A percentile compares a stretch with the other conserved stretches of the same genome.
Evolutionary conservation across 176 grass and related monocot genomes (phyloP).

Genomic region (Coix lacrymajobi): DNA sequence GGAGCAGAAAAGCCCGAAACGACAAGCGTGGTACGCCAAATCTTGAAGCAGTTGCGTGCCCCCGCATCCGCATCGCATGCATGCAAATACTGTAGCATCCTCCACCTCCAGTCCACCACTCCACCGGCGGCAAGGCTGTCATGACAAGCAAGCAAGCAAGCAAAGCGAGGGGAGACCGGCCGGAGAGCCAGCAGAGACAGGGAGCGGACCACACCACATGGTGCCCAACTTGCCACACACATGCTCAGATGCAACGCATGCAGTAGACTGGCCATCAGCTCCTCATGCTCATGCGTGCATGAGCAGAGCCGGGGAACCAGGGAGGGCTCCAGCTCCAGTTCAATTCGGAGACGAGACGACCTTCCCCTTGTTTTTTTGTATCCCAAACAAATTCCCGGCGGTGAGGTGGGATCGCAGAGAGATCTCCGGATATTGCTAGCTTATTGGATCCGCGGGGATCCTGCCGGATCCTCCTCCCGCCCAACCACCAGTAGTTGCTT

Average conservation of each 20-base stretch:
- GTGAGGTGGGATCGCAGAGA: background rate
- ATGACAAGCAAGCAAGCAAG: background rate
- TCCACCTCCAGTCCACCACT: too few species aligned
- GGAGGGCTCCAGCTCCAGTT: too few species aligned
- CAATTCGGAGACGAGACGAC: background rate
- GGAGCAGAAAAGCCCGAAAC: background rate
- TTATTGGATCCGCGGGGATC: constrained; percentile 31
- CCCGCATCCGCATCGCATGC: too few species aligned
- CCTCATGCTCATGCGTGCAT: background rate
- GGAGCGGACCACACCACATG: background rate
- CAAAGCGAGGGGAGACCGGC: background rate
- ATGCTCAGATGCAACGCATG: background rate
- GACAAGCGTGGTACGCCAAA: constrained; percentile 23
- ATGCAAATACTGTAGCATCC: background rate
- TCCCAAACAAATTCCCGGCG: background rate
- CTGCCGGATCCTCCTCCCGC: constrained; percentile 29
- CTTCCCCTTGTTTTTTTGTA: background rate
- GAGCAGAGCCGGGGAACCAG: background rate
- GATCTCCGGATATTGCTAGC: constrained; percentile 26
- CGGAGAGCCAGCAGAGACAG: background rate
- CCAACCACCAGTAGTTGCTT: constrained; percentile 23
- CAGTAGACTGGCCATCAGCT: background rate
- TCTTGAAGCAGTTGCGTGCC: constrained; percentile 22
- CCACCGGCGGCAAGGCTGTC: constrained; percentile 12
- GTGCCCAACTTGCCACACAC: background rate